Evolutionary conservation across 257 asterid genomes (phyloP).

Genomic region (Gentiana straminea): DNA sequence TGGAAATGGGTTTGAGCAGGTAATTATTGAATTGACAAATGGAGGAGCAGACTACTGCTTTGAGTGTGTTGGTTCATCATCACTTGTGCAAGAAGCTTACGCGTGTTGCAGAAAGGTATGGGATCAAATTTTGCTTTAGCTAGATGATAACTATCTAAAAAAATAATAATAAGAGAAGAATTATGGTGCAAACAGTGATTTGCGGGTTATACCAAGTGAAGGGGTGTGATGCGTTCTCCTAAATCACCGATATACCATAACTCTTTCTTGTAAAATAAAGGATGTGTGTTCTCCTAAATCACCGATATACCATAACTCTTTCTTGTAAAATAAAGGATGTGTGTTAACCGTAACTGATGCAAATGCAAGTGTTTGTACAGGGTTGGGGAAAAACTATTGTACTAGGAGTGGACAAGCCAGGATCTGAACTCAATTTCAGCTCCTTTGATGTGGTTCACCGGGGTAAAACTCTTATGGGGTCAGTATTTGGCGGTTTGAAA

Average conservation of each 20-base stretch:
- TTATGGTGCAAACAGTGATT: too few species aligned
- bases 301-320: too few species aligned
- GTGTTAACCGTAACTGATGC: too few species aligned
- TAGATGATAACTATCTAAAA: too few species aligned
- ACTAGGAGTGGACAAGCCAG: conserved; percentile 45
- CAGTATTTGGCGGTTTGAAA: conserved; percentile 51
- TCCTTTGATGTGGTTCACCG: conserved; percentile 20
- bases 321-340: too few species aligned
- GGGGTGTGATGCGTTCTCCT: too few species aligned
- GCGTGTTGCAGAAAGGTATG: conserved; percentile 54
- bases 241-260: too few species aligned
- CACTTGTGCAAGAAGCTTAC: conserved; percentile 49
- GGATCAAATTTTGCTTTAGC: too few species aligned
- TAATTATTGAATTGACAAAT: conserved; percentile 43
- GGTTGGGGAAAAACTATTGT: conserved; percentile 72
- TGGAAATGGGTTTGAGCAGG: conserved; percentile 14
- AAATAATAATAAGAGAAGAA: too few species aligned
- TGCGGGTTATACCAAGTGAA: too few species aligned
- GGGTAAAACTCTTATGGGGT: conserved; percentile 37
- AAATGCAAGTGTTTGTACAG: conserved; percentile 13
- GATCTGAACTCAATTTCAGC: conserved; percentile 19
- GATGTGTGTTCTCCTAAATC: too few species aligned
- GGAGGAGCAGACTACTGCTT: conserved; percentile 82
- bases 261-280: too few species aligned
- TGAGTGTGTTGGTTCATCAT: conserved; percentile 53